phyloP scores from a whole-genome alignment of 202 grass and related monocot species.

The Eragrostis tef region DNA sequence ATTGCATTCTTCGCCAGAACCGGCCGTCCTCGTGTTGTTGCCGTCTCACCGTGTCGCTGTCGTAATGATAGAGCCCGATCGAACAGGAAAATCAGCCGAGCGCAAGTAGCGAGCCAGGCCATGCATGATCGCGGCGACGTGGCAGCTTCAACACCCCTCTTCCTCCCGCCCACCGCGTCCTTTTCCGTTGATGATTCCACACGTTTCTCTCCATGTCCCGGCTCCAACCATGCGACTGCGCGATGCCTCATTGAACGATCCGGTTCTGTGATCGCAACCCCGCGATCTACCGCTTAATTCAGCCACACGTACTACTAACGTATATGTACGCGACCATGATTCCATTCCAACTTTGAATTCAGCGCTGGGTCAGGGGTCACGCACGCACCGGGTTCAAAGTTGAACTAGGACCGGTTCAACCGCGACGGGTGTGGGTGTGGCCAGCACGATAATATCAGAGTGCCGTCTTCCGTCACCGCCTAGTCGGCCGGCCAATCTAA shows the following conservation, averaged over 20 bases:
- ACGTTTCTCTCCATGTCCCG: slow-evolving; percentile 23
- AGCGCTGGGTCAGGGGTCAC: neutral
- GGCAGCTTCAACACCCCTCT: slow-evolving; percentile 28
- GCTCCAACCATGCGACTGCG: neutral
- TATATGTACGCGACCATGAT: neutral
- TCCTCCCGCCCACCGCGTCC: neutral
- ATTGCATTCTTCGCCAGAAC: neutral
- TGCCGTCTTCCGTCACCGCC: neutral
- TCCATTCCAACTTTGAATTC: slow-evolving; percentile 31
- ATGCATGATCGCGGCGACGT: slow-evolving; percentile 16
- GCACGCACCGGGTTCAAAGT: neutral
- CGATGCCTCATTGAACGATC: slow-evolving; percentile 8
- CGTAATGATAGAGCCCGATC: slow-evolving; percentile 19
- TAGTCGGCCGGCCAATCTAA: neutral
- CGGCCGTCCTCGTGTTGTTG: neutral
- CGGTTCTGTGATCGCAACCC: neutral
- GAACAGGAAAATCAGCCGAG: slow-evolving; percentile 11
- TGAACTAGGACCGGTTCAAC: slow-evolving; percentile 32
- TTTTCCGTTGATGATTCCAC: slow-evolving; percentile 30
- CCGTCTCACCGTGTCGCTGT: too few species aligned
- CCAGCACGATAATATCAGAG: neutral
- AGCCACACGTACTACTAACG: neutral
- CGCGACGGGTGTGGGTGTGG: slow-evolving; percentile 14
- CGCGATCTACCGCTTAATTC: neutral
- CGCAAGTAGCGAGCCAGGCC: neutral